Percentiles rank a stretch among this genome's conserved stretches.
Evolutionary conservation across 2,329 filamentous ascomycete species (phyloP).

Genomic region (Aspergillus tanneri): DNA sequence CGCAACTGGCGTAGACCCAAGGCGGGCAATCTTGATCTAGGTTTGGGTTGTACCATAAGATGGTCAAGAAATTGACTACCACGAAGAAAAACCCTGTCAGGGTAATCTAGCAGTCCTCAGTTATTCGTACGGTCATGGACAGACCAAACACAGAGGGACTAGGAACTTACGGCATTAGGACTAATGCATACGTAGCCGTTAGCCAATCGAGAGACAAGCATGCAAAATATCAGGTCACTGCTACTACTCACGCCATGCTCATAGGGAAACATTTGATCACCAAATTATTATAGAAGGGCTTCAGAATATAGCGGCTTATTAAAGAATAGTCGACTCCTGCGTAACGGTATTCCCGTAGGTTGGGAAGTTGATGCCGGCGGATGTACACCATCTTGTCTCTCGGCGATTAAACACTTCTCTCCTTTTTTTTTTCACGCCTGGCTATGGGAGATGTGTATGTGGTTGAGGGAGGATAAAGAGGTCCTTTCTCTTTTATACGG

Average conservation of each 20-base stretch:
- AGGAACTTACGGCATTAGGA: conserved; percentile 50
- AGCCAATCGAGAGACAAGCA: conserved; percentile 11
- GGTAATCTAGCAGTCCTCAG: conserved; percentile 62
- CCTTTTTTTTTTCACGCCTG: background rate
- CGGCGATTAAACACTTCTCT: conserved; percentile 1
- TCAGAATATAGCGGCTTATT: conserved; percentile 86
- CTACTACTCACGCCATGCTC: conserved; percentile 73
- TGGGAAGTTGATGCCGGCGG: conserved; percentile 81
- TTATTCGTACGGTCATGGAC: conserved; percentile 11
- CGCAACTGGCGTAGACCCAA: conserved; percentile 96
- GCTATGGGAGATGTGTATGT: background rate
- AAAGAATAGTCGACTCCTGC: conserved; percentile 86
- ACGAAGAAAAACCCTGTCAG: conserved; percentile 88
- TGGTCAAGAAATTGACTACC: conserved; percentile 80
- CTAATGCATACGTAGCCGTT: conserved; percentile 28
- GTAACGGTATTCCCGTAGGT: conserved; percentile 94
- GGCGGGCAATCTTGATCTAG: conserved; percentile 88
- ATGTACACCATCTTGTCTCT: conserved; percentile 79
- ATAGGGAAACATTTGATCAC: conserved; percentile 94
- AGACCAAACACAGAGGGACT: conserved; percentile 9
- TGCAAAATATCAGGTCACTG: conserved; percentile 5
- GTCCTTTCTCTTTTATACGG: conserved; percentile 1
- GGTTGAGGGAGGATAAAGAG: background rate
- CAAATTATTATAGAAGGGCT: conserved; percentile 94
- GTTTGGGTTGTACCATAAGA: conserved; percentile 94